Evolutionary conservation across 345 rosid species (phyloP), one percentile per base, ranked within the genome.

Genomic region (Sisymbrium irio): DNA sequence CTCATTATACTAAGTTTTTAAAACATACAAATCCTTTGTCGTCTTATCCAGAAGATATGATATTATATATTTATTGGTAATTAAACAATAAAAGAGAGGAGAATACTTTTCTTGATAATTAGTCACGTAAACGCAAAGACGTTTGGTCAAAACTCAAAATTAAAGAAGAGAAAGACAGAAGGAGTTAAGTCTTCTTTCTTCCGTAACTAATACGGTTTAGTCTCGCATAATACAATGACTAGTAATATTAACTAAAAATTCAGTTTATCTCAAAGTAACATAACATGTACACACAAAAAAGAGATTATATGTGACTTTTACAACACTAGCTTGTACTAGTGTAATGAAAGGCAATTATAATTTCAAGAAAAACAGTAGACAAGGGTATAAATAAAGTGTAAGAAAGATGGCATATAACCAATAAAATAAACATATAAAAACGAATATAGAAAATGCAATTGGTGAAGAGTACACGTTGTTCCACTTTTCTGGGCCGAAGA

Each of bases 391-490:
- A 28, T 39, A 53, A 63, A 63, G 62, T 28, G 54, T 39, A 40
- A 72, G 12, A 63, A 63, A 19, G 35, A 45, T 30, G 9, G 18
- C n/a, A 19, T 19, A 18, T 37, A 37, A 33, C 5, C 46, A 64
- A 55, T 55, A 55, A 64, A 73, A 63, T n/a, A 53, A 42, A 17
- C n/a, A 50, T 18, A 47, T 33, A 51, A 8, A 62, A 2, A 73
- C 35, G 62, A 28, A 72, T 72, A 64, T 33, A 73, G 77, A 53
- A 75, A 76, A 54, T 62, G 49, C 65, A 54, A 37, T 62, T 69
- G 79, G 70, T 35, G 69, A 42, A 76, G 70, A 44, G 71, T 62
- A 76, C 71, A 69, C 75, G 79, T 62, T 76, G 70, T 69, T 44
- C 65, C 59, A 69, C 79, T 69, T 62, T 76, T 69, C 42, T 69